Base-by-base conservation (phyloP, 371 early-diverging fungal genomes). In the Rhizopus stolonifer region DNA sequence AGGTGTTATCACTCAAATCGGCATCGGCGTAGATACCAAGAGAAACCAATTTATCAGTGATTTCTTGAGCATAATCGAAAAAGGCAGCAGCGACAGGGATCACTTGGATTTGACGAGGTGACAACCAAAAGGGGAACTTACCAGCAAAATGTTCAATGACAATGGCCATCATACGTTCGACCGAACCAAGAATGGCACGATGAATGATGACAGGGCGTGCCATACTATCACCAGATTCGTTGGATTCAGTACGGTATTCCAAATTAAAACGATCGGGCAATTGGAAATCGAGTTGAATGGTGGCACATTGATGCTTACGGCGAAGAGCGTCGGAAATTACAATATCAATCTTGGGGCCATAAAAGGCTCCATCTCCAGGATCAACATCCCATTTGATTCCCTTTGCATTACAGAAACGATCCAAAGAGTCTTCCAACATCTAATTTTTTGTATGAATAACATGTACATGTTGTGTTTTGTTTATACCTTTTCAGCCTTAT, bases 301-400 rank as follows among this genome's bases (percentile, higher is more conserved):
- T 99, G 36, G 99, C 99, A 70, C 99, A 99, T 77, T 99, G 99
- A 69, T 91, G 93, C 61, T 83, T 81, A 53, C 99, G 89, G 40
- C 88, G 81, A 54, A 97, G 82, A 13, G 98, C 98, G 77, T 99
- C 99, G 24, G 86, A 77, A 58, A 99, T 89, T 36, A 89, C 87
- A 64, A 99, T 99, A 80, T 99, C 99, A 66, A 99, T 95, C 88
- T 99, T 99, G 64, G 99, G 99, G 5, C 99, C 99, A 74, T 99
- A 99, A 85, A 99, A 99, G 21, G 99, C 99, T 34, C 99, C 99
- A 83, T 99, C 99, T 61, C 99, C 98, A 18, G 90, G 92, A 73
- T 99, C 96, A 29, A 99, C 53, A 55, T 81, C 83, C 96, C 97
- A 99, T 5, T 60, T 49, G 18, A 75, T 56, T 10, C 94, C 69